Percentiles rank a stretch among this genome's conserved stretches.
phyloP scores from a whole-genome alignment of 352 stramenopile genomes.

The Phytophthora tubulina region DNA sequence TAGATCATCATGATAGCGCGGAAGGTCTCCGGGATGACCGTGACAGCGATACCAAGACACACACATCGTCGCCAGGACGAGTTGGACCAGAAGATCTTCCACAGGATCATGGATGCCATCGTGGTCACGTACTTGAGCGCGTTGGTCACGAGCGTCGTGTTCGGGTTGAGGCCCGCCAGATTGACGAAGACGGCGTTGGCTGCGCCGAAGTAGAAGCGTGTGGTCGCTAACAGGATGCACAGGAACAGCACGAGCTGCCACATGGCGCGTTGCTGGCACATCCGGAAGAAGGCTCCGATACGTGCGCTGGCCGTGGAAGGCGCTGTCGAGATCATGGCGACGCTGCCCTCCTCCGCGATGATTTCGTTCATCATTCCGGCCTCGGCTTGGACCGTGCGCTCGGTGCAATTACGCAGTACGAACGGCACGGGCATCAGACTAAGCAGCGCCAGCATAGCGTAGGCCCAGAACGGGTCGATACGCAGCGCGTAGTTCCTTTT shows the following conservation, averaged over 20 bases:
- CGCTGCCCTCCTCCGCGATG: slow-evolving; percentile 38
- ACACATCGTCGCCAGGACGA: slow-evolving; percentile 51
- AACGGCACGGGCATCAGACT: slow-evolving; percentile 71
- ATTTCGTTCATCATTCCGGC: slow-evolving; percentile 36
- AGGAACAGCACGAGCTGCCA: slow-evolving; percentile 84
- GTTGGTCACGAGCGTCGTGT: slow-evolving; percentile 56
- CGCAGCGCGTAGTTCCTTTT: slow-evolving; percentile 59
- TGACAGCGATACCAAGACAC: slow-evolving; percentile 50
- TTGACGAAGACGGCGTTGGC: slow-evolving; percentile 52
- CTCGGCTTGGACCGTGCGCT: slow-evolving; percentile 53
- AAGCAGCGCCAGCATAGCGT: slow-evolving; percentile 59
- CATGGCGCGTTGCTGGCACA: slow-evolving; percentile 79
- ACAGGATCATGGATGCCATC: slow-evolving; percentile 67
- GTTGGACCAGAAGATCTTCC: slow-evolving; percentile 61
- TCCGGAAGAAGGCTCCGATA: slow-evolving; percentile 60
- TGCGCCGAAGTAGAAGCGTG: slow-evolving; percentile 65
- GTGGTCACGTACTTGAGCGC: slow-evolving; percentile 65
- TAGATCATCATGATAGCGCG: slow-evolving; percentile 72
- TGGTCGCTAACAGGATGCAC: slow-evolving; percentile 61
- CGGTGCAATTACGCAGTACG: slow-evolving; percentile 66
- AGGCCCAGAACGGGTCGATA: slow-evolving; percentile 62
- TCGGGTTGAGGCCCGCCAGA: slow-evolving; percentile 47
- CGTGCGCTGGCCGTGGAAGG: slow-evolving; percentile 25
- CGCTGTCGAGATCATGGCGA: slow-evolving; percentile 32
- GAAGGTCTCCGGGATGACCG: slow-evolving; percentile 59